Percentiles rank a stretch among this genome's conserved stretches.
Evolutionary conservation across 441 rosid species (phyloP).

Genomic region (Pelargonium citronellum): DNA sequence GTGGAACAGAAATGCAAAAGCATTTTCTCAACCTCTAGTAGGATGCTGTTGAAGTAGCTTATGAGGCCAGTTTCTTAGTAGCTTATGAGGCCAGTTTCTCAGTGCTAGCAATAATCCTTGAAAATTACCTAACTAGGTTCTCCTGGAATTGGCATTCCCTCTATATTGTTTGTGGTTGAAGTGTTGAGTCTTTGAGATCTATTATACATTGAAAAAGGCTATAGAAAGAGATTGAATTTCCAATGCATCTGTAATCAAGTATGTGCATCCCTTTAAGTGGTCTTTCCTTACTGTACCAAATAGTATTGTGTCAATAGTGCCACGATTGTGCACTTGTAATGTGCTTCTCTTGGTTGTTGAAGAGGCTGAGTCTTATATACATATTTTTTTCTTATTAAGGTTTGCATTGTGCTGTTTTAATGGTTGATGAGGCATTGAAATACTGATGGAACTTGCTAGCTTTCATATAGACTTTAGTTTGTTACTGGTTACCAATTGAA

Average conservation of each 20-base stretch:
- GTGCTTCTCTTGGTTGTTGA: conserved; percentile 3
- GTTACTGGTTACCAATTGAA: background rate
- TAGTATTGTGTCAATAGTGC: too few relatives aligned
- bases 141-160: background rate
- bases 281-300: too few relatives aligned
- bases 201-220: background rate
- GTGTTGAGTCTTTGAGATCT: background rate
- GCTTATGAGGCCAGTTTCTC: too few relatives aligned
- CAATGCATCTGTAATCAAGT: conserved; percentile 5
- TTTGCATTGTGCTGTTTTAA: background rate
- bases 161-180: background rate
- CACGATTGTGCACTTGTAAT: background rate
- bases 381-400: background rate
- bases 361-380: background rate
- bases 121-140: background rate
- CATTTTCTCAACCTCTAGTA: background rate
- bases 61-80: background rate
- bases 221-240: background rate
- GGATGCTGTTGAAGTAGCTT: background rate
- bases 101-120: background rate
- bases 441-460: conserved; percentile 2
- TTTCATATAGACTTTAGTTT: background rate
- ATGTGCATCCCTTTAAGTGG: too few relatives aligned
- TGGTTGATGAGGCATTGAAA: background rate
- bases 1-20: background rate